Evolutionary conservation across 2,329 filamentous ascomycete genomes (phyloP).

Genomic region (Westerdykella aurantiaca): DNA sequence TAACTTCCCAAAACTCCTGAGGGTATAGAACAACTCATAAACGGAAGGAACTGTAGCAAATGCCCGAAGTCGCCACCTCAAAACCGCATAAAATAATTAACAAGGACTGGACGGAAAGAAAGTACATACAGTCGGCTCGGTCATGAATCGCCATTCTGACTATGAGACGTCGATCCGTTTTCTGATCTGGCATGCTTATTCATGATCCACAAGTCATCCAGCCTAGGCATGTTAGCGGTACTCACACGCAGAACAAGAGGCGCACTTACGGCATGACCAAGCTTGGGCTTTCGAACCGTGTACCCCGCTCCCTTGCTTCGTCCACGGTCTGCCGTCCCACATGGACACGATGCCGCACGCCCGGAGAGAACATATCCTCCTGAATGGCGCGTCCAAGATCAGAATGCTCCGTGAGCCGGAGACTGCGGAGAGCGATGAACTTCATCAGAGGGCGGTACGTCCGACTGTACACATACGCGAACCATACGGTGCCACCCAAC

Average conservation of each 20-base stretch:
- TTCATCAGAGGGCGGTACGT: conserved; percentile 84
- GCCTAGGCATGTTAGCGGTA: conserved; percentile 37
- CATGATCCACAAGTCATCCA: conserved; percentile 64
- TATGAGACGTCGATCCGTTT: conserved; percentile 15
- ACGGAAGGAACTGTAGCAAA: not conserved
- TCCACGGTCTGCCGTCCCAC: conserved; percentile 58
- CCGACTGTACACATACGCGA: conserved; percentile 71
- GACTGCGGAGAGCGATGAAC: conserved; percentile 86
- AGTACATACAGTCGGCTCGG: not conserved
- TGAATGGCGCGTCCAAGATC: conserved; percentile 45
- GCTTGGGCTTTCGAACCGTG: conserved; percentile 71
- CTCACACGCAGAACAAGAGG: conserved; percentile 4
- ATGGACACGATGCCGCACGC: not conserved
- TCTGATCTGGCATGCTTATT: conserved; percentile 25
- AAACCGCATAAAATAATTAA: not conserved
- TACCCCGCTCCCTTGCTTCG: conserved; percentile 63
- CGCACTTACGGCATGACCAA: conserved; percentile 58
- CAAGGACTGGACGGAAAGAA: too few species aligned
- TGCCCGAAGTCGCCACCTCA: conserved; percentile 3
- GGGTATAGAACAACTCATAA: conserved; percentile 11
- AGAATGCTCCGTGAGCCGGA: conserved; percentile 58
- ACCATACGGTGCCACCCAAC: conserved; percentile 78
- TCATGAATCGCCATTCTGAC: conserved; percentile 12
- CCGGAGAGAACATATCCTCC: conserved; percentile 22
- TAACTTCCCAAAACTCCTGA: not conserved